phyloP scores from a whole-genome alignment of 148 eudicot species.

The Talinum fruticosum region DNA sequence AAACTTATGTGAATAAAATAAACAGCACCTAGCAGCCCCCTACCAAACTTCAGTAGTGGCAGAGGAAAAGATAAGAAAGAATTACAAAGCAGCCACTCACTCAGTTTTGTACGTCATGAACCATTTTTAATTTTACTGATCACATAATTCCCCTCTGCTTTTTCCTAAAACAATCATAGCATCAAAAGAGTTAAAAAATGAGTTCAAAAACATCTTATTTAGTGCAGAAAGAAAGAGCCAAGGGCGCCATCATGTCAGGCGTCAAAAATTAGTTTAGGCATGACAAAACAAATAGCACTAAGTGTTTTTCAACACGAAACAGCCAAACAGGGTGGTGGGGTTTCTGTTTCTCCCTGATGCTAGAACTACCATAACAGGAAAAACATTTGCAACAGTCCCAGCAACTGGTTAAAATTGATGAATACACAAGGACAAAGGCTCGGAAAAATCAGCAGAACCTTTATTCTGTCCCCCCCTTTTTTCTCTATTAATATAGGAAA shows the following conservation, averaged over 20 bases:
- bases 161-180: constrained; percentile 2
- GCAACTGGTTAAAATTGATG: constrained; percentile 5
- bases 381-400: constrained; percentile 11
- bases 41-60: not conserved
- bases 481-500: not conserved
- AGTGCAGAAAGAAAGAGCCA: not conserved
- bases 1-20: not conserved
- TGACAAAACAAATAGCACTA: constrained; percentile 16
- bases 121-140: not conserved
- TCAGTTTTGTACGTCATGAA: not conserved
- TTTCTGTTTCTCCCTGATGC: constrained; percentile 14
- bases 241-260: constrained; percentile 17
- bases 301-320: constrained; percentile 14
- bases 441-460: constrained; percentile 10
- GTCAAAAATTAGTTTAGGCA: constrained; percentile 14
- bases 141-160: not conserved
- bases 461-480: constrained; percentile 5
- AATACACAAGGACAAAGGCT: constrained; percentile 21
- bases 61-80: not conserved
- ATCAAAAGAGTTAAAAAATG: not conserved
- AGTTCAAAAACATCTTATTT: not conserved
- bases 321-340: constrained; percentile 30
- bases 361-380: constrained; percentile 26
- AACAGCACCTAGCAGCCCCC: not conserved
- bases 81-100: constrained; percentile 10